Evolutionary conservation across 2,329 filamentous ascomycete genomes (phyloP), one percentile per base, ranked within the genome.

Genomic region (Trichoderma sp.): DNA sequence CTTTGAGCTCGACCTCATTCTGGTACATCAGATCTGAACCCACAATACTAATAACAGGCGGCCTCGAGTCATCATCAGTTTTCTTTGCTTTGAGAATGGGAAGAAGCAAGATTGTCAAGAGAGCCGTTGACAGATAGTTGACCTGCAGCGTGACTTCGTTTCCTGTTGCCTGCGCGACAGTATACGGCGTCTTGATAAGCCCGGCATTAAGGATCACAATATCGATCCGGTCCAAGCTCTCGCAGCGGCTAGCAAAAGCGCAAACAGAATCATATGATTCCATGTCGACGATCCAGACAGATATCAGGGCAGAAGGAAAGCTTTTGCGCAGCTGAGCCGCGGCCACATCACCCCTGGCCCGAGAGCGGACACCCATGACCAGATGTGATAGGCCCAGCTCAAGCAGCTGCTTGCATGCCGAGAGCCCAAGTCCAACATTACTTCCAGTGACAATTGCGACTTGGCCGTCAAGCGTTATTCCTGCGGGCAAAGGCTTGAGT

Each of bases 371-470:
- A 3, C 77, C 80, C 34, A 84, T 74, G 53, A 83, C 80, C 36
- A 84, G 76, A 14, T 75, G 78, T 3, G 74, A 71, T 6, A 80
- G 76, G 6, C 76, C 75, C 2, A 81, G 77, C 6, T 68, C 66
- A 34, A 80, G 76, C n/a, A 82, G 76, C 47, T 83, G 79, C 6
- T 76, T 74, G 14, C 78, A 77, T n/a, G 78, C 75, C 73, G 82
- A 79, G 5, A 80, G 73, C 6, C 81, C 81, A 4, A 83, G 71
- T 2, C 82, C 81, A 7, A 73, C 75, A 69, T 81, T 83, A 28
- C 79, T 76, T 7, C 81, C 82, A 4, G 80, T 81, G 26, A 83
- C 71, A 61, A 82, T 74, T 53, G 80, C 72, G 3, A 75, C 73
- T 28, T 77, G 71, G 6, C 75, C 75, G 15, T 1, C 24, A 18